Conservation (phyloP, 2,329 filamentous ascomycete species). For the Myriosclerotinia scirpicola region DNA sequence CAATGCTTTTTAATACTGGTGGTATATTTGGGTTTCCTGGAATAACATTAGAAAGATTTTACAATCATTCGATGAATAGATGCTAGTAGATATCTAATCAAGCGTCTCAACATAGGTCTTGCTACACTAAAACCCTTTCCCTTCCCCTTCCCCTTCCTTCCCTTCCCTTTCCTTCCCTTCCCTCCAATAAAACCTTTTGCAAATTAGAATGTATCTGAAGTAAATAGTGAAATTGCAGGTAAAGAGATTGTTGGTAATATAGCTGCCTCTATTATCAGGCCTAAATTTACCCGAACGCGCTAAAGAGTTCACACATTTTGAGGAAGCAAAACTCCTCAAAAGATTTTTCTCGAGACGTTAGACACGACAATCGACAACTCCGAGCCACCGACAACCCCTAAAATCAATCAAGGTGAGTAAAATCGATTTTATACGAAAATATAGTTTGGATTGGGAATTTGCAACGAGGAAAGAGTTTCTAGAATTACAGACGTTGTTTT, state of each 20-base stretch:
- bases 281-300: constrained; percentile 13
- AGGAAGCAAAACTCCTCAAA: constrained; percentile 16
- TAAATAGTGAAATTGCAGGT: no score
- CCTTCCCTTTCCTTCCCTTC: no score
- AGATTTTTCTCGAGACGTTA: constrained; percentile 13
- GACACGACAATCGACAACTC: constrained; percentile 23
- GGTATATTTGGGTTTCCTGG: background rate
- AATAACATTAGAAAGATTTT: background rate
- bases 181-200: no score
- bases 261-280: background rate
- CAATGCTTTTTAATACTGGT: no score
- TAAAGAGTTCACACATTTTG: constrained; percentile 9
- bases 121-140: no score
- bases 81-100: no score
- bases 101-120: no score
- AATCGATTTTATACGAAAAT: background rate
- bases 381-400: constrained; percentile 22
- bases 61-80: background rate
- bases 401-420: constrained; percentile 22
- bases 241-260: no score
- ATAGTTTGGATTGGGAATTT: background rate
- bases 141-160: no score
- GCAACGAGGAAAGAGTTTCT: constrained; percentile 1
- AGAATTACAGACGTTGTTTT: background rate
- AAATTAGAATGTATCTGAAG: no score